phyloP scores from a whole-genome alignment of 192 early-diverging fungal genomes.

The Jimgerdemannia flammicorona region DNA sequence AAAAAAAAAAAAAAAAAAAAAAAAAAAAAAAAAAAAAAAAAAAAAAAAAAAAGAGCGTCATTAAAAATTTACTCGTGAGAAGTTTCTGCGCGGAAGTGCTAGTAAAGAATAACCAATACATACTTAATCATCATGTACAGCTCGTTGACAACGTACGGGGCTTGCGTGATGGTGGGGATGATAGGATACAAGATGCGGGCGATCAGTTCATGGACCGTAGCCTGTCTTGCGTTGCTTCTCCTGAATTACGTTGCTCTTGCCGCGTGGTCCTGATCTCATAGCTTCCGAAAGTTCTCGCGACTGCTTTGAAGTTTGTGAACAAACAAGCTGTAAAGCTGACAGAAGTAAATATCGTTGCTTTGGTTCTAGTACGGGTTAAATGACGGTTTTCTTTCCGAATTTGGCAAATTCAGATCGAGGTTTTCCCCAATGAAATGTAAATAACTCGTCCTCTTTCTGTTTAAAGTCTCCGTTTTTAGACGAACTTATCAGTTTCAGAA shows the following conservation, averaged over 20 bases:
- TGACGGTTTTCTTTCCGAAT: too few species aligned
- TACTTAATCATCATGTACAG: conserved; percentile 6
- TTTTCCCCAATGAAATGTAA: too few species aligned
- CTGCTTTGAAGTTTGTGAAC: conserved; percentile 1
- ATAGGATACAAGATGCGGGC: conserved; percentile 16
- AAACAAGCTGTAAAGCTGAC: conserved; percentile 9
- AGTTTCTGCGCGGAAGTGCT: too few species aligned
- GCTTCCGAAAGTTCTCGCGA: background rate
- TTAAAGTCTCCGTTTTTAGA: too few species aligned
- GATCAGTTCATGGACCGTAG: conserved; percentile 8
- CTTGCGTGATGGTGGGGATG: conserved; percentile 14
- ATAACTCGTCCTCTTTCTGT: too few species aligned
- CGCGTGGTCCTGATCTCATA: background rate
- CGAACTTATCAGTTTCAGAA: too few species aligned
- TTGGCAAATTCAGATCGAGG: too few species aligned
- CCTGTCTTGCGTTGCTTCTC: conserved; percentile 2
- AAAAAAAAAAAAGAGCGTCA: too few species aligned
- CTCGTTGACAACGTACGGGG: conserved; percentile 6
- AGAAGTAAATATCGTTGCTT: background rate
- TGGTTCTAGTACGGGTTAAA: too few species aligned
- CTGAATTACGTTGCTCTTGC: background rate
- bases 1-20: too few species aligned
- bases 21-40: too few species aligned
- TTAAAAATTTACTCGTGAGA: too few species aligned
- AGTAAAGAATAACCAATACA: background rate